These are phyloP conservation scores for Aspergillus hortae DNA, from an alignment of 2,329 filamentous ascomycete genomes.

Conservation along the genomic window DNA sequence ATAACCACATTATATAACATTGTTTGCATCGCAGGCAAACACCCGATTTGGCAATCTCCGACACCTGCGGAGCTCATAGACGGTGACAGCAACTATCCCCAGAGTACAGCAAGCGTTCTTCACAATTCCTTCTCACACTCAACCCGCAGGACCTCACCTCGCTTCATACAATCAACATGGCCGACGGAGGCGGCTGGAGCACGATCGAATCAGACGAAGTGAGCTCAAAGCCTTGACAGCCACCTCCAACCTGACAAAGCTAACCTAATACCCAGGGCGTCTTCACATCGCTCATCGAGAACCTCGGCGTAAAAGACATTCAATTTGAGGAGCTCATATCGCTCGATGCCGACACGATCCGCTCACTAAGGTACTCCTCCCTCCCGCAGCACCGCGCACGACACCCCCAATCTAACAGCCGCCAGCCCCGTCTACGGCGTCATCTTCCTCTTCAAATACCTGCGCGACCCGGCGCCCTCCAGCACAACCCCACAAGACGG, in stretches of 20 bases:
- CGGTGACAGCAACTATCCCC: background rate
- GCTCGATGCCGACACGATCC: slow-evolving; percentile 66
- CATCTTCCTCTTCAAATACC: slow-evolving; percentile 96
- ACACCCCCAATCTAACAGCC: background rate
- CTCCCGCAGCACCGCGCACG: background rate
- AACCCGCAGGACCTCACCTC: background rate
- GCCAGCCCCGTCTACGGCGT: slow-evolving; percentile 80
- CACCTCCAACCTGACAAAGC: slow-evolving; percentile 12
- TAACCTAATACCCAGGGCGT: slow-evolving; percentile 62
- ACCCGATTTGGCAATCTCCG: background rate
- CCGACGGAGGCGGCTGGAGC: slow-evolving; percentile 72
- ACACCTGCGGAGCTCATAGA: background rate
- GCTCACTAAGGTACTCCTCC: slow-evolving; percentile 38
- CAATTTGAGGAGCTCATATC: slow-evolving; percentile 96
- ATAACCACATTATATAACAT: background rate
- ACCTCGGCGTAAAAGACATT: slow-evolving; percentile 84
- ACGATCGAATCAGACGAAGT: slow-evolving; percentile 97
- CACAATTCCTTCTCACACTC: background rate
- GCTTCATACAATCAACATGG: slow-evolving; percentile 54
- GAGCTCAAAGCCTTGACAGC: slow-evolving; percentile 32
- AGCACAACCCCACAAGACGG: slow-evolving; percentile 73
- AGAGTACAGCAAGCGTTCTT: background rate
- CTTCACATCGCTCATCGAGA: slow-evolving; percentile 93
- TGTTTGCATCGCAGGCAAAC: slow-evolving; percentile 8
- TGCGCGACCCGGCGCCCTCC: slow-evolving; percentile 55